Evolutionary conservation across 352 stramenopile species (phyloP).

Genomic region (Phytophthora sp.): DNA sequence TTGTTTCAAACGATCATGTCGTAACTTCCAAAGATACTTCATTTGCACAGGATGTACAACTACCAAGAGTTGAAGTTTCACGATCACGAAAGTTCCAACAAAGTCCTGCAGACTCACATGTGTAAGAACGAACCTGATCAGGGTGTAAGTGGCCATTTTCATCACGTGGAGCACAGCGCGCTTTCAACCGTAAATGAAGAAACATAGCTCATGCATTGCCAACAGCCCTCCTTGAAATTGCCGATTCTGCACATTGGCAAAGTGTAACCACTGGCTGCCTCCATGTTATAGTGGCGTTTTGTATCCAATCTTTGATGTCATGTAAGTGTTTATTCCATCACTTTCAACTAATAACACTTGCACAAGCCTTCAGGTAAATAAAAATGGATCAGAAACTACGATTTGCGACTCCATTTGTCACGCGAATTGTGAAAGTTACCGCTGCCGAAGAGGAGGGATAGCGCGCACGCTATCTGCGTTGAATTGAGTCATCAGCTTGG

Average conservation of each 20-base stretch:
- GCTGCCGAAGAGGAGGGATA: slow-evolving; percentile 10
- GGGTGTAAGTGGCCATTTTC: slow-evolving; percentile 84
- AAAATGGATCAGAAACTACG: slow-evolving; percentile 27
- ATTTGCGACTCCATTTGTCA: neutral
- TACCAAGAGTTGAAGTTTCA: slow-evolving; percentile 82
- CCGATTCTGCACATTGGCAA: too few species aligned
- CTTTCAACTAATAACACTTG: slow-evolving; percentile 13
- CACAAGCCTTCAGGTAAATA: slow-evolving; percentile 29
- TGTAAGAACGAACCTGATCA: slow-evolving; percentile 79
- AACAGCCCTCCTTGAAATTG: too few species aligned
- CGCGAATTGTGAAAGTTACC: slow-evolving; percentile 1
- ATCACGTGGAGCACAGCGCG: slow-evolving; percentile 71
- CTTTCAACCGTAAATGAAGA: slow-evolving; percentile 71
- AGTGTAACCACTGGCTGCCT: too few species aligned
- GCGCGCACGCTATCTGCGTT: slow-evolving; percentile 25
- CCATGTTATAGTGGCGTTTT: too few species aligned
- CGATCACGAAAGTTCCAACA: slow-evolving; percentile 65
- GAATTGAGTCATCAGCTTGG: slow-evolving; percentile 23
- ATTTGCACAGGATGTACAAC: slow-evolving; percentile 78
- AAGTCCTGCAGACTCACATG: slow-evolving; percentile 57
- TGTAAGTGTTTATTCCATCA: slow-evolving; percentile 10
- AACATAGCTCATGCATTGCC: too few species aligned
- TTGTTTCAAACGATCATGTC: slow-evolving; percentile 46
- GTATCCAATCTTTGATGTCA: too few species aligned
- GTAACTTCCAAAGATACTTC: slow-evolving; percentile 61